Evolutionary conservation across 2,329 filamentous ascomycete species (phyloP).

Genomic region (Aspergillus sp.): DNA sequence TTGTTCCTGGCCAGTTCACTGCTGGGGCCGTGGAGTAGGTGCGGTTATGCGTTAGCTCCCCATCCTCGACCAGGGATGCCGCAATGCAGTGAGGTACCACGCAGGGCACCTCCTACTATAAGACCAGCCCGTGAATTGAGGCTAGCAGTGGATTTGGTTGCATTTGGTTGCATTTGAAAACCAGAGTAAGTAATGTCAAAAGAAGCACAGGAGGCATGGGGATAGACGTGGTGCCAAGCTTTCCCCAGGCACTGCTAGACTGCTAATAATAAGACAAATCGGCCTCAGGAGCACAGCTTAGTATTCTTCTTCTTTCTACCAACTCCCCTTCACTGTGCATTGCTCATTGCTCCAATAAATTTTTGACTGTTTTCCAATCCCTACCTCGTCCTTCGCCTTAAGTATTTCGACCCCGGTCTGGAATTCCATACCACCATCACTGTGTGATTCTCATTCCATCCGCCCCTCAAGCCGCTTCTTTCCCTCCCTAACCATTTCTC

Average conservation of each 20-base stretch:
- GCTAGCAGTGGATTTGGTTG: neutral
- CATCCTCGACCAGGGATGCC: neutral
- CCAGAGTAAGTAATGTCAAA: neutral
- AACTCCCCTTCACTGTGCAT: neutral
- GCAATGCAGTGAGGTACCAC: neutral
- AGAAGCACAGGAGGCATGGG: neutral
- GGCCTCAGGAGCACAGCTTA: neutral
- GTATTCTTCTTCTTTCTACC: neutral
- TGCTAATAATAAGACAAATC: slow-evolving; percentile 5
- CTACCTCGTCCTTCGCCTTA: slow-evolving; percentile 7
- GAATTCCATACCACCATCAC: slow-evolving; percentile 13
- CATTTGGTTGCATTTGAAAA: neutral
- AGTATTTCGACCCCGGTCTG: slow-evolving; percentile 5
- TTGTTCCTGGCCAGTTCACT: neutral
- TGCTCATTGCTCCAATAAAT: slow-evolving; percentile 4
- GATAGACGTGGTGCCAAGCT: slow-evolving; percentile 7
- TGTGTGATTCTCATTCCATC: slow-evolving; percentile 4
- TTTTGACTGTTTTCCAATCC: slow-evolving; percentile 9
- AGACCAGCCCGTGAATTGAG: neutral
- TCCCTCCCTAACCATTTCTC: slow-evolving; percentile 4
- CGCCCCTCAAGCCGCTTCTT: slow-evolving; percentile 10
- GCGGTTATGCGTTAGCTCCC: neutral
- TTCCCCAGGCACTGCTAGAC: slow-evolving; percentile 1
- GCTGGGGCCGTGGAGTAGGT: neutral
- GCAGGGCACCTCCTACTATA: neutral